Percentiles rank a stretch among this genome's conserved stretches.
phyloP scores from a whole-genome alignment of 2,329 filamentous ascomycete genomes.

The Phaeosphaeriaceae sp. region DNA sequence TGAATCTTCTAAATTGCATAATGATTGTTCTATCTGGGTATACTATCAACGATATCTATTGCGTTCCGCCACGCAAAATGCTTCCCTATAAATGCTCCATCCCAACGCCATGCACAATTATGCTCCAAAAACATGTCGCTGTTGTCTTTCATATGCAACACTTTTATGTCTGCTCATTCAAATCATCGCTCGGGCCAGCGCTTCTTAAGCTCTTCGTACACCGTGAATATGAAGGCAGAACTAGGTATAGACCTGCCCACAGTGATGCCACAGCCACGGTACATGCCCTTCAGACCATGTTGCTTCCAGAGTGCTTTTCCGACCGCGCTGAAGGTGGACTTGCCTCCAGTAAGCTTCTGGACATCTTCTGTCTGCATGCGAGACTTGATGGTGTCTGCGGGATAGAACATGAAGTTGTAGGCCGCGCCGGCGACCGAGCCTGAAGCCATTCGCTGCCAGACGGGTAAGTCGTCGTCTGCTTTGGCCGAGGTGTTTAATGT shows the following conservation, averaged over 20 bases:
- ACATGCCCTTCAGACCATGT: slow-evolving; percentile 83
- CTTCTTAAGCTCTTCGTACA: slow-evolving; percentile 84
- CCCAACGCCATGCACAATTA: slow-evolving; percentile 6
- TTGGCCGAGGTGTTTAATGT: slow-evolving; percentile 50
- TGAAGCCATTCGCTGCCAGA: slow-evolving; percentile 87
- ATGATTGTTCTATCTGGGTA: slow-evolving; percentile 4
- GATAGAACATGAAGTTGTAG: slow-evolving; percentile 98
- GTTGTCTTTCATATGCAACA: not conserved
- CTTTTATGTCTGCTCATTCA: slow-evolving; percentile 10
- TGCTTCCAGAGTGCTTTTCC: slow-evolving; percentile 78
- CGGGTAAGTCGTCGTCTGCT: slow-evolving; percentile 67
- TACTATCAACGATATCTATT: slow-evolving; percentile 19
- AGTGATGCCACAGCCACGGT: slow-evolving; percentile 94
- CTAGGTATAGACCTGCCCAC: slow-evolving; percentile 87
- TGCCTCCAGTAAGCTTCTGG: slow-evolving; percentile 58
- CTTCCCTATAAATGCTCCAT: slow-evolving; percentile 11
- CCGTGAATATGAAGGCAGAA: slow-evolving; percentile 97
- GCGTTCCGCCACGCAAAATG: slow-evolving; percentile 10
- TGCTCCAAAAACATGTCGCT: not conserved
- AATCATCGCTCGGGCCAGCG: slow-evolving; percentile 36
- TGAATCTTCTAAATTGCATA: not conserved
- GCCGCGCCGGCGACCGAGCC: slow-evolving; percentile 88
- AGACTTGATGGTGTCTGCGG: slow-evolving; percentile 96
- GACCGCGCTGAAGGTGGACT: slow-evolving; percentile 75
- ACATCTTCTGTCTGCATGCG: slow-evolving; percentile 91